These are phyloP conservation scores for Myriosclerotinia scirpicola DNA, from an alignment of 2,329 filamentous ascomycete genomes.

Conservation along the genomic window DNA sequence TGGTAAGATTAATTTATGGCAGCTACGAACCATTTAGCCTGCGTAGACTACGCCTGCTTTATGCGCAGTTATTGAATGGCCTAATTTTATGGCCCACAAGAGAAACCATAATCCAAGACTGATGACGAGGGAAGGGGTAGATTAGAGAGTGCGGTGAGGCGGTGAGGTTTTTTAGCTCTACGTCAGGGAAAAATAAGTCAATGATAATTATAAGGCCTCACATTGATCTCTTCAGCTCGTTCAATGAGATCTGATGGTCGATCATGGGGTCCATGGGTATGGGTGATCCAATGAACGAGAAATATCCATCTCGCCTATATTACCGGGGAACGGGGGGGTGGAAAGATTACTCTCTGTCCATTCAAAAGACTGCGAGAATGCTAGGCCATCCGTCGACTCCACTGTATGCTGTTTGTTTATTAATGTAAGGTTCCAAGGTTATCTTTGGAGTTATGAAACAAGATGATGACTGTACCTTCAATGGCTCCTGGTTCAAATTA, in stretches of 20 bases:
- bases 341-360: constrained; percentile 45
- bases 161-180: not conserved
- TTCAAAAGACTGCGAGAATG: constrained; percentile 46
- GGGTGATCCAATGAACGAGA: constrained; percentile 47
- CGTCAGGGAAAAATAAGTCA: not conserved
- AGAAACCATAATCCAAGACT: not conserved
- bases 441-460: constrained; percentile 29
- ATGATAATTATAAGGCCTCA: not conserved
- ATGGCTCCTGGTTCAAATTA: constrained; percentile 32
- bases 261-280: not conserved
- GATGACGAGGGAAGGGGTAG: not conserved
- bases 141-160: not conserved
- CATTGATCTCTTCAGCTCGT: not conserved
- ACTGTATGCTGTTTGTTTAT: constrained; percentile 25
- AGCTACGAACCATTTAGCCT: not conserved
- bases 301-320: constrained; percentile 60
- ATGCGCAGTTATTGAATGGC: not conserved
- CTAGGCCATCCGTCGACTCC: constrained; percentile 41
- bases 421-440: constrained; percentile 31
- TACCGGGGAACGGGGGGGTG: constrained; percentile 44
- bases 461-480: constrained; percentile 34
- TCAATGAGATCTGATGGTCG: not conserved
- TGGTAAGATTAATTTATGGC: not conserved
- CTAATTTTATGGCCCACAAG: not conserved
- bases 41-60: not conserved